phyloP scores from a whole-genome alignment of 305 asterid species.

The Withania somnifera region DNA sequence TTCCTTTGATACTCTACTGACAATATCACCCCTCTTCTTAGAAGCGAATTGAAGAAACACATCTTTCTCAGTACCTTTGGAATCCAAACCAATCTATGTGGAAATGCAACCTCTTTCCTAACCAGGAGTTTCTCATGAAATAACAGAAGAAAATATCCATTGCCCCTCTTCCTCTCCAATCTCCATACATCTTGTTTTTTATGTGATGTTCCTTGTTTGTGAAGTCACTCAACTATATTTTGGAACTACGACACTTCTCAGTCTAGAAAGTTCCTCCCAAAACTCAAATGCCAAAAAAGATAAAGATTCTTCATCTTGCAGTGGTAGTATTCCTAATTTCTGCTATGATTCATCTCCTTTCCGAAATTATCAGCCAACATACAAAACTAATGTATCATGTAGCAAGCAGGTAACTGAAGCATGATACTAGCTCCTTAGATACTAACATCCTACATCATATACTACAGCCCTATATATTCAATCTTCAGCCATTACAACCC shows the following conservation, averaged over 20 bases:
- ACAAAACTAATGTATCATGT: neutral
- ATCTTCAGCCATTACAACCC: neutral
- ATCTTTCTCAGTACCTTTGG: neutral
- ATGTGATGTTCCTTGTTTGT: neutral
- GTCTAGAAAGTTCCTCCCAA: neutral
- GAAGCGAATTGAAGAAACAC: neutral
- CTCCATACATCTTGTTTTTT: neutral
- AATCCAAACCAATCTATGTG: neutral
- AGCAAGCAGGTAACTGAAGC: neutral
- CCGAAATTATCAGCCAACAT: neutral
- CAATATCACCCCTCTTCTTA: neutral
- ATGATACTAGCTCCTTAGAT: neutral
- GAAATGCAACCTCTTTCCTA: neutral
- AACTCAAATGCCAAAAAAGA: neutral
- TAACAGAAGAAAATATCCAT: neutral
- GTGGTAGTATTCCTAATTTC: neutral
- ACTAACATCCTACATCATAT: neutral
- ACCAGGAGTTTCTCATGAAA: neutral
- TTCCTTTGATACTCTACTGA: neutral
- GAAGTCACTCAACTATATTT: neutral
- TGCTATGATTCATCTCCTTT: neutral
- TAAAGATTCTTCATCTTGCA: neutral
- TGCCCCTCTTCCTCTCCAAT: neutral
- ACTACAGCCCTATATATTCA: neutral
- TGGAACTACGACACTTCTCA: neutral